These are phyloP conservation scores for Thuja plicata DNA, from an alignment of 83 land plant genomes.

Conservation along the genomic window DNA sequence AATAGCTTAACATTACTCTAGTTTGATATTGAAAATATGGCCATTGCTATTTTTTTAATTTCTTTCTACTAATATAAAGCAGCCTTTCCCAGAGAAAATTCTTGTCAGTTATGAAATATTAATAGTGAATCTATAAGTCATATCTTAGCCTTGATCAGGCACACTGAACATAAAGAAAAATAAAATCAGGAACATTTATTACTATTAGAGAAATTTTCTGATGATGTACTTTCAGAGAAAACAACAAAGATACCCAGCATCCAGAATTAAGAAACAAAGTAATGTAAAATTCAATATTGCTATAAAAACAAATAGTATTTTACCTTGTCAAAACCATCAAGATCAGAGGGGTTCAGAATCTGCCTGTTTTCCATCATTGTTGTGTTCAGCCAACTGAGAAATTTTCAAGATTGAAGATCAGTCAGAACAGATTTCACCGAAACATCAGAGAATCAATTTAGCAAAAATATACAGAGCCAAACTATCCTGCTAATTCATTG, in stretches of 20 bases:
- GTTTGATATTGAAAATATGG: too few relatives aligned
- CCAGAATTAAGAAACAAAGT: not conserved
- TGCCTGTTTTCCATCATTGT: slow-evolving; percentile 94
- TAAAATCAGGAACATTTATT: not conserved
- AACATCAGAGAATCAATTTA: not conserved
- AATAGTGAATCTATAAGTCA: not conserved
- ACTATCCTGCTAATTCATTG: not conserved
- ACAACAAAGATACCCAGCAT: not conserved
- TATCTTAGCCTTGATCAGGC: not conserved
- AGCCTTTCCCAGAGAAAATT: not conserved
- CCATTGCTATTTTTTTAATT: too few relatives aligned
- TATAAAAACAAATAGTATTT: not conserved
- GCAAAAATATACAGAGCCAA: not conserved
- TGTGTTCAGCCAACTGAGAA: slow-evolving; percentile 93
- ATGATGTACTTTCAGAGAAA: not conserved
- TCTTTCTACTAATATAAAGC: not conserved
- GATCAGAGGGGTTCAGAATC: slow-evolving; percentile 63
- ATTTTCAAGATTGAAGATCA: slow-evolving; percentile 7
- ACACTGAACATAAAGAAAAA: not conserved
- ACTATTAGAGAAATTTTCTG: not conserved
- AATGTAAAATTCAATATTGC: not conserved
- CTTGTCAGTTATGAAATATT: not conserved
- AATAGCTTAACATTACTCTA: too few relatives aligned
- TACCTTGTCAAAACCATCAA: slow-evolving; percentile 99
- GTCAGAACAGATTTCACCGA: not conserved